A percentile compares a stretch with the other conserved stretches of the same genome.
Conservation (phyloP, 306 rosid genomes). For the Corylus americana region DNA sequence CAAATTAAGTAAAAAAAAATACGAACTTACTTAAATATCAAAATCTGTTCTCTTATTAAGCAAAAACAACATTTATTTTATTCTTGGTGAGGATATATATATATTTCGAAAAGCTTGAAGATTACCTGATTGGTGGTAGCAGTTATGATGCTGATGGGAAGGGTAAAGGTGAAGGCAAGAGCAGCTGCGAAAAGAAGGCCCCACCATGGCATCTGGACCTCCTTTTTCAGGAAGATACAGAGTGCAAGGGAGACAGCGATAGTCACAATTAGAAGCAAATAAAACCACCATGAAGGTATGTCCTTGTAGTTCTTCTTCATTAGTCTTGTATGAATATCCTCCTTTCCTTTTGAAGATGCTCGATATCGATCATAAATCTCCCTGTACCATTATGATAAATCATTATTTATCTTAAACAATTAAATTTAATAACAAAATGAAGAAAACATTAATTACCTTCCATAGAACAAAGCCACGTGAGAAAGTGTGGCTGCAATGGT, state of each 20-base stretch:
- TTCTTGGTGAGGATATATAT: too few relatives aligned
- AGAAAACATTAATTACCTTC: constrained; percentile 55
- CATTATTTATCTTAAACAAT: too few relatives aligned
- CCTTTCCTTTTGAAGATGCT: constrained; percentile 59
- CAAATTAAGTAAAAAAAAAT: too few relatives aligned
- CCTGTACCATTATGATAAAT: constrained; percentile 34
- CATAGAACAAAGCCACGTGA: constrained; percentile 75
- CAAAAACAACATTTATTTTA: too few relatives aligned
- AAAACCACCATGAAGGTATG: constrained; percentile 91
- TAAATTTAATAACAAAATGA: neutral
- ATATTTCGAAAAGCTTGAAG: neutral
- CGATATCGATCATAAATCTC: constrained; percentile 66
- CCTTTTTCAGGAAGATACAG: constrained; percentile 45
- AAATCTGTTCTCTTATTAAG: too few relatives aligned
- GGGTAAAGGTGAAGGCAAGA: constrained; percentile 36
- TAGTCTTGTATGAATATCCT: constrained; percentile 73
- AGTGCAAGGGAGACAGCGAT: constrained; percentile 54
- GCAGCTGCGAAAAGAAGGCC: constrained; percentile 36
- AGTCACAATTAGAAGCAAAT: constrained; percentile 49
- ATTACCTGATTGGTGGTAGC: neutral
- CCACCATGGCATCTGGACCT: constrained; percentile 45
- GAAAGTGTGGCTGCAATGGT: constrained; percentile 71
- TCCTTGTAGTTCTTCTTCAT: constrained; percentile 72
- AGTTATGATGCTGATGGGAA: constrained; percentile 6
- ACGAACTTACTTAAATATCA: too few relatives aligned